Evolutionary conservation across 768 basidiomycete species (phyloP).

Genomic region (Mycena polygramma): DNA sequence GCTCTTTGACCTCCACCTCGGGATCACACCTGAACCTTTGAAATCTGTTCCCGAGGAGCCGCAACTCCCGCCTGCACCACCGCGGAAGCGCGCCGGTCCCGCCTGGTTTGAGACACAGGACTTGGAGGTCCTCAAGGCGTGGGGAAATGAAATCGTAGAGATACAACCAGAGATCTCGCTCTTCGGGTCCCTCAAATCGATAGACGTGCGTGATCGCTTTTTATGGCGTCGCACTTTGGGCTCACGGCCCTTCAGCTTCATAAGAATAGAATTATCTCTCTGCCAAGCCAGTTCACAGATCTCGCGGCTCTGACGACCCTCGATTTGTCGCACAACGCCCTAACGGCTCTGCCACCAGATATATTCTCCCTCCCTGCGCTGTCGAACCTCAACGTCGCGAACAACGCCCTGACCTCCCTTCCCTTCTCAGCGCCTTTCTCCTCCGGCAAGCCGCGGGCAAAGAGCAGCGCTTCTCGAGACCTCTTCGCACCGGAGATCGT

Average conservation of each 20-base stretch:
- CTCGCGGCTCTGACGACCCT: constrained; percentile 74
- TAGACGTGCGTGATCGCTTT: constrained; percentile 72
- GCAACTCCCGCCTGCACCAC: constrained; percentile 55
- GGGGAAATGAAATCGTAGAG: constrained; percentile 84
- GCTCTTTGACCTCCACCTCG: constrained; percentile 85
- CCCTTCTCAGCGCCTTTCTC: constrained; percentile 75
- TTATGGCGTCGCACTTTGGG: neutral
- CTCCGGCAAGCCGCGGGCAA: constrained; percentile 34
- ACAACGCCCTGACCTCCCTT: constrained; percentile 73
- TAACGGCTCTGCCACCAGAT: constrained; percentile 72
- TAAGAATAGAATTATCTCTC: constrained; percentile 72
- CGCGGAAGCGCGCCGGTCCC: constrained; percentile 60
- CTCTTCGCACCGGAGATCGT: constrained; percentile 76
- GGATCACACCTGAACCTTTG: constrained; percentile 77
- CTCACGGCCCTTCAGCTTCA: constrained; percentile 66
- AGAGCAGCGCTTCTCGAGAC: constrained; percentile 58
- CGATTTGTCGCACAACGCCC: constrained; percentile 81
- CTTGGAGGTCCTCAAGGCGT: constrained; percentile 78
- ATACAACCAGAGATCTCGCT: constrained; percentile 87
- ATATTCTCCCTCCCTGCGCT: constrained; percentile 79
- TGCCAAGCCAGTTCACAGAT: constrained; percentile 79
- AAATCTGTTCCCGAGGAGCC: constrained; percentile 76
- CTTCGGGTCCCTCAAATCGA: constrained; percentile 83
- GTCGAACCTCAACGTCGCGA: constrained; percentile 75
- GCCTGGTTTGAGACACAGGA: constrained; percentile 90